These are phyloP conservation scores for Candida taoyuanica DNA, from an alignment of 805 yeast species.

Conservation along the genomic window DNA sequence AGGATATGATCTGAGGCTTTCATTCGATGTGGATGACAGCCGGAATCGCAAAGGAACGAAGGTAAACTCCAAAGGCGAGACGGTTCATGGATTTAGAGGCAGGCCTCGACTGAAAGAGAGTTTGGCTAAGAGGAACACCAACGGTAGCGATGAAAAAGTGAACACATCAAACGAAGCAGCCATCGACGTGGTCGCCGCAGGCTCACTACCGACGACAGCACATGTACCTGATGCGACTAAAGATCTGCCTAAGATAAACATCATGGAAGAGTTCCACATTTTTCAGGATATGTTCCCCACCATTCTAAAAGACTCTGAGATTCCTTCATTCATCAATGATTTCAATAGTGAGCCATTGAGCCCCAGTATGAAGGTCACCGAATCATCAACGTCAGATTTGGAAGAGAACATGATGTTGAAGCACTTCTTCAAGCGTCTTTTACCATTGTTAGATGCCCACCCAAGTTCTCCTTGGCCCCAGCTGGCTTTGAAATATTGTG, in stretches of 20 bases:
- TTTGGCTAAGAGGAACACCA: conserved; percentile 23
- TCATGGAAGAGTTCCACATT: conserved; percentile 23
- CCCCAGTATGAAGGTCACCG: background rate
- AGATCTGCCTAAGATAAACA: conserved; percentile 9
- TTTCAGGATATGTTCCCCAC: conserved; percentile 27
- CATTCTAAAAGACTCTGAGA: conserved; percentile 14
- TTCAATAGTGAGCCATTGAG: conserved; percentile 4
- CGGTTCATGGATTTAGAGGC: conserved; percentile 39
- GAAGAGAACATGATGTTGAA: conserved; percentile 53
- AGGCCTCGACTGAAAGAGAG: conserved; percentile 37
- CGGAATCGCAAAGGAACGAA: conserved; percentile 27
- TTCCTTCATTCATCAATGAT: conserved; percentile 17
- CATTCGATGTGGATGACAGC: conserved; percentile 48
- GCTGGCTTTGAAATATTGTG: conserved; percentile 51
- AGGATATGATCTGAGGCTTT: conserved; percentile 44
- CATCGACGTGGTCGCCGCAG: background rate
- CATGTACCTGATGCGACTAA: background rate
- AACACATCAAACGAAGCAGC: background rate
- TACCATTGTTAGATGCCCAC: conserved; percentile 53
- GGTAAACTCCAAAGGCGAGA: conserved; percentile 32
- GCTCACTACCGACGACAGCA: no score
- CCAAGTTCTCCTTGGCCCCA: conserved; percentile 62
- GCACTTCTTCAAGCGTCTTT: conserved; percentile 50
- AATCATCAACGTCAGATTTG: conserved; percentile 28
- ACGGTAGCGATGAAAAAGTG: background rate